Base-by-base conservation (phyloP, 192 early-diverging fungal genomes). In the Coemansia sp. region DNA sequence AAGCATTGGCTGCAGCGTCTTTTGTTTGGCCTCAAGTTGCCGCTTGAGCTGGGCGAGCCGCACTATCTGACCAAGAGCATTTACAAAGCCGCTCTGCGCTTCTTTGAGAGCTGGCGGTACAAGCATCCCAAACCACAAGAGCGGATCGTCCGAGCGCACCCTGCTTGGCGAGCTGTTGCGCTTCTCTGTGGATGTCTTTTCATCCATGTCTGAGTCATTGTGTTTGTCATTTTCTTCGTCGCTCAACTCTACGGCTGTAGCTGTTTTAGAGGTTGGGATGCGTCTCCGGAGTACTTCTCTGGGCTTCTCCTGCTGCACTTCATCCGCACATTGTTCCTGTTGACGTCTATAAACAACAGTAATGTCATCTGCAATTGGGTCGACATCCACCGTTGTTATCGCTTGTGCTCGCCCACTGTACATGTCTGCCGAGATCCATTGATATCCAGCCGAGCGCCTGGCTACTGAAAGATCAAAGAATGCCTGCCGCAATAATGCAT, bases 61-160 rank as follows among this genome's bases (percentile, higher is more conserved):
- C 51, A 70, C 57, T 27, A 81, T 36, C 53, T 59, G 21, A 21
- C 70, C 74, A 31, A 81, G 67, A n/a, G 70, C 55, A 0, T 30
- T 31, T 4, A 27, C 61, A 64, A 81, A 81, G n/a, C 70, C 73
- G 17, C 66, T 39, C 64, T 81, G 79, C 4, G 79, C 73, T 24
- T 72, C 61, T 31, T 67, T 75, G 27, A 81, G 74, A 22, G 63
- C 30, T 2, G 79, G 79, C 57, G 79, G 79, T n/a, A 73, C 74
- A n/a, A 81, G 60, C 74, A 76, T 70, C 42, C 79, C 79, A 46
- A 81, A 81, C 79, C 79, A 81, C 57, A 72, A 61, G 24, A 81
- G 64, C 70, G 79, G 79, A 57, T 81, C 74, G 27, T 53, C 60
- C 9, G 50, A 59, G 11, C 36, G 22, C 36, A 59, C 58, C 17